Evolutionary conservation across 805 yeast genomes (phyloP).

Genomic region (Monosporozyma aerobia): DNA sequence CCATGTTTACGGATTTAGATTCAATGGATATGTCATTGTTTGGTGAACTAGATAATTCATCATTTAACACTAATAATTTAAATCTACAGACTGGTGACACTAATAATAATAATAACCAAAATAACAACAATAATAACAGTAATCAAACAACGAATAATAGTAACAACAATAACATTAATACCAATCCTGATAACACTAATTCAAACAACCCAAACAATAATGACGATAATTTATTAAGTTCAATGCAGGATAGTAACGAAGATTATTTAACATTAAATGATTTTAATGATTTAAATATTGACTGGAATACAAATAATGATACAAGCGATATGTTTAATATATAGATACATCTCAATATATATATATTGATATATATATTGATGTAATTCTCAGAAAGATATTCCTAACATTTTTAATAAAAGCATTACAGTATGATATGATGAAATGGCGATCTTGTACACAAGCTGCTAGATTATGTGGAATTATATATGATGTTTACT

Average conservation of each 20-base stretch:
- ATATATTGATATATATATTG: neutral
- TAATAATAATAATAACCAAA: neutral
- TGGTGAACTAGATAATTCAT: constrained; percentile 26
- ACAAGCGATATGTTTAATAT: constrained; percentile 6
- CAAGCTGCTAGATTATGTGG: neutral
- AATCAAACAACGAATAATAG: neutral
- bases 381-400: neutral
- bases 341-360: neutral
- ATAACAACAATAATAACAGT: neutral
- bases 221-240: constrained; percentile 2
- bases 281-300: constrained; percentile 29
- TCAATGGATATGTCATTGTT: constrained; percentile 26
- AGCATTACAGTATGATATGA: neutral
- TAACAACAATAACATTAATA: constrained; percentile 3
- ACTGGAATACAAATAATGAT: constrained; percentile 27
- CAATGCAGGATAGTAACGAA: constrained; percentile 18
- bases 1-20: constrained; percentile 17
- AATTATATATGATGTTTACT: neutral
- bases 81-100: constrained; percentile 6
- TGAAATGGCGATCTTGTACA: neutral
- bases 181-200: constrained; percentile 3
- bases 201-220: neutral
- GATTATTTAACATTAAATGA: constrained; percentile 30
- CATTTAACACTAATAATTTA: constrained; percentile 19
- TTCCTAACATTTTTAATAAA: constrained; percentile 3